Evolutionary conservation across 2,329 filamentous ascomycete genomes (phyloP).

Genomic region (Emydomyces testavorans): DNA sequence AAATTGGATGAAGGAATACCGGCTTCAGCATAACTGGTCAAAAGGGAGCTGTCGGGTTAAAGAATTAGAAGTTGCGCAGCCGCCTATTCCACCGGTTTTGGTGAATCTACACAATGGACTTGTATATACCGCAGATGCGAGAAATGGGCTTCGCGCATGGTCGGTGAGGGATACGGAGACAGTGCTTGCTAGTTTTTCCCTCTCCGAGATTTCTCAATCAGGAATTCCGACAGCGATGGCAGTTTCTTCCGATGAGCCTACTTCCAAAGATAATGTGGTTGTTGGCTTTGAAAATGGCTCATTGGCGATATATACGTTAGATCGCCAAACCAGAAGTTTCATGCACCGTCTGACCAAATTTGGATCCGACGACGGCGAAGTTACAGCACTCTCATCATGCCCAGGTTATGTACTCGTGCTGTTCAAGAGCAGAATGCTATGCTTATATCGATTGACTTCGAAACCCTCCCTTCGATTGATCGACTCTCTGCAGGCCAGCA

Average conservation of each 20-base stretch:
- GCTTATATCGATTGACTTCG: constrained; percentile 55
- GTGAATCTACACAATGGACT: constrained; percentile 67
- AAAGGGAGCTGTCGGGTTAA: constrained; percentile 68
- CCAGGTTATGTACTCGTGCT: constrained; percentile 70
- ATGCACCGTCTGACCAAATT: constrained; percentile 47
- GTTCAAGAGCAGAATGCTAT: constrained; percentile 60
- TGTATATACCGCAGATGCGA: constrained; percentile 62
- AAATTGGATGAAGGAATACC: constrained; percentile 84
- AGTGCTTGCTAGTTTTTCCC: constrained; percentile 43
- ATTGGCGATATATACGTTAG: constrained; percentile 57
- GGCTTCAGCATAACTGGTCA: constrained; percentile 82
- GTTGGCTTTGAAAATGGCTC: constrained; percentile 62
- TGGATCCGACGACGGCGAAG: constrained; percentile 50
- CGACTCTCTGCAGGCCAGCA: constrained; percentile 69
- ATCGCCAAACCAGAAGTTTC: constrained; percentile 38
- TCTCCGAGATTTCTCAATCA: constrained; percentile 29
- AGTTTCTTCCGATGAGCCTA: constrained; percentile 36
- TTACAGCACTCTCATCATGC: constrained; percentile 60
- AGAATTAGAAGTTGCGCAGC: constrained; percentile 55
- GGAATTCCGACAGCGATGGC: constrained; percentile 49
- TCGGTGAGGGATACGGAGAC: constrained; percentile 50
- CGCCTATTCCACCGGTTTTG: constrained; percentile 50
- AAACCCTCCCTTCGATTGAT: constrained; percentile 47
- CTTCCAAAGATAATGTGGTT: constrained; percentile 45
- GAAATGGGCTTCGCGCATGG: constrained; percentile 67